phyloP scores from a whole-genome alignment of 192 early-diverging fungal species.

The Podila epicladia region DNA sequence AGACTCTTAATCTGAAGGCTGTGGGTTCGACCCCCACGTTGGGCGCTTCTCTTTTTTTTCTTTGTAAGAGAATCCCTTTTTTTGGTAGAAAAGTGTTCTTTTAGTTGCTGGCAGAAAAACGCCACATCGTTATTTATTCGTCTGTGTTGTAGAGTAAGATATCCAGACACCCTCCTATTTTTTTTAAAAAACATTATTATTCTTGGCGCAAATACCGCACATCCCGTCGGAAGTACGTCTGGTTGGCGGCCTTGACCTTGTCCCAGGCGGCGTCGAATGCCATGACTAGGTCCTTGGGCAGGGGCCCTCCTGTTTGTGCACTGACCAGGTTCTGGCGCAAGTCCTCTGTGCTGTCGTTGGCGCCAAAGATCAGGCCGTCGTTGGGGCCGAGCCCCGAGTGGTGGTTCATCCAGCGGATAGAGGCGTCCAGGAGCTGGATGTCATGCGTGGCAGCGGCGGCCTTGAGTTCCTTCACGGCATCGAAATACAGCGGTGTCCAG shows the following conservation, averaged over 20 bases:
- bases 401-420: conserved; percentile 39
- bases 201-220: background rate
- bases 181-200: too few species aligned
- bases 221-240: background rate
- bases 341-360: conserved; percentile 1
- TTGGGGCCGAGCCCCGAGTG: conserved; percentile 20
- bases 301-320: background rate
- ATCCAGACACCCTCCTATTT: too few species aligned
- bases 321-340: background rate
- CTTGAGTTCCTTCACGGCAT: conserved; percentile 13
- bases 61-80: too few species aligned
- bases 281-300: conserved; percentile 1
- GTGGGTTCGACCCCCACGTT: conserved; percentile 88
- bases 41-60: conserved; percentile 66
- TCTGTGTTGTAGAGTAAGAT: too few species aligned
- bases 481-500: conserved; percentile 28
- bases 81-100: too few species aligned
- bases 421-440: conserved; percentile 22
- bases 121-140: too few species aligned
- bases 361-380: conserved; percentile 32
- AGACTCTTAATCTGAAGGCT: conserved; percentile 92
- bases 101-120: too few species aligned
- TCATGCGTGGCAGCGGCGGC: background rate
- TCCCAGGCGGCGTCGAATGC: background rate
- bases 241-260: background rate